phyloP scores from a whole-genome alignment of 2,329 filamentous ascomycete species.

The Ceratocystis cubensis region DNA sequence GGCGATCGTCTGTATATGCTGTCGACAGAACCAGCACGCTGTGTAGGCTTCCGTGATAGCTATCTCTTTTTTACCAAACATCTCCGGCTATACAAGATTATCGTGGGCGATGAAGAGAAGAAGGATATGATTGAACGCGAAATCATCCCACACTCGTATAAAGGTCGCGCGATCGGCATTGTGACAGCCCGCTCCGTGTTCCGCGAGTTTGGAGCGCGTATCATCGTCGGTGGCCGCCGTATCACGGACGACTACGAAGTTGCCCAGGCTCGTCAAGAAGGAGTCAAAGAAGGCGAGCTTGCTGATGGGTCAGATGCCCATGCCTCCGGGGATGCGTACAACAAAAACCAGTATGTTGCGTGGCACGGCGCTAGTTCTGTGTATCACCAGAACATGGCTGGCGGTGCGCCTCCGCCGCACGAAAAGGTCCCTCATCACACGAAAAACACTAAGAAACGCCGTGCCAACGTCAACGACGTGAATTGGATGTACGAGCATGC shows the following conservation, averaged over 20 bases:
- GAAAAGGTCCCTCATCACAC: slow-evolving; percentile 30
- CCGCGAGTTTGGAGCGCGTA: slow-evolving; percentile 86
- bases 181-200: slow-evolving; percentile 95
- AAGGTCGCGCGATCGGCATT: slow-evolving; percentile 91
- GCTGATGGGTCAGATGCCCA: slow-evolving; percentile 80
- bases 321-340: slow-evolving; percentile 73
- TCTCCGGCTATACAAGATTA: slow-evolving; percentile 91
- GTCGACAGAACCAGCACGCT: slow-evolving; percentile 91
- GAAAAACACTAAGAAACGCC: slow-evolving; percentile 73
- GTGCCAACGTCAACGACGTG: slow-evolving; percentile 75
- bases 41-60: slow-evolving; percentile 92
- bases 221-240: slow-evolving; percentile 79
- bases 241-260: slow-evolving; percentile 86
- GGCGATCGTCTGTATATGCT: slow-evolving; percentile 91
- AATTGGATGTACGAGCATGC: slow-evolving; percentile 98
- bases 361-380: slow-evolving; percentile 96
- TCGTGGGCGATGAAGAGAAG: slow-evolving; percentile 95
- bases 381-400: slow-evolving; percentile 72
- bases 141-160: slow-evolving; percentile 96
- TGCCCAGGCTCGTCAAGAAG: slow-evolving; percentile 58
- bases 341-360: slow-evolving; percentile 96
- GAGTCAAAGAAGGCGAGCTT: slow-evolving; percentile 74
- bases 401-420: slow-evolving; percentile 54
- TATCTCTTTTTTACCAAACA: slow-evolving; percentile 99
- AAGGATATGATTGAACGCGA: slow-evolving; percentile 88